Percentiles rank a stretch among this genome's conserved stretches.
Evolutionary conservation across 2,329 filamentous ascomycete species (phyloP).

Genomic region (Alternaria incomplexa): DNA sequence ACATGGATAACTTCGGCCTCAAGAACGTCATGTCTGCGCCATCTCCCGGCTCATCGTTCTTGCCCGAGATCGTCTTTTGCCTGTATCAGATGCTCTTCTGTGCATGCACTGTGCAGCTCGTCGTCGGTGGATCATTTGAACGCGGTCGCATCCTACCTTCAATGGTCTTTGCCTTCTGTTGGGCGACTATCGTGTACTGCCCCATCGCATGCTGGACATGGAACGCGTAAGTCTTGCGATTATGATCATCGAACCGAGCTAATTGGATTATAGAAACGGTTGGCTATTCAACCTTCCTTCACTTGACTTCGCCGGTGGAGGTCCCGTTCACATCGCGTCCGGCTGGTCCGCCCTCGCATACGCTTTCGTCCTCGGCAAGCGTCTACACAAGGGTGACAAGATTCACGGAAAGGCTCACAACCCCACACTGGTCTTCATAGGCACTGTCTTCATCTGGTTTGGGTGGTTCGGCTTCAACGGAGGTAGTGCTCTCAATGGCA

Average conservation of each 20-base stretch:
- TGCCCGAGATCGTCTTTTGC: conserved; percentile 71
- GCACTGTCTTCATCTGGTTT: conserved; percentile 70
- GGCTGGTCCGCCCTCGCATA: conserved; percentile 70
- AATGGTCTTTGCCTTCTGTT: conserved; percentile 68
- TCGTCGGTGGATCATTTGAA: conserved; percentile 69
- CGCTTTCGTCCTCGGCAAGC: conserved; percentile 67
- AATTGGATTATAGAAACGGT: conserved; percentile 47
- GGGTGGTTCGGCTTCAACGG: conserved; percentile 67
- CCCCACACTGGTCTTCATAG: conserved; percentile 67
- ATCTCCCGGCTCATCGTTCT: conserved; percentile 61
- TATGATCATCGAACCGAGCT: neutral
- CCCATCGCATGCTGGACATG: conserved; percentile 71
- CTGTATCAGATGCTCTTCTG: conserved; percentile 71
- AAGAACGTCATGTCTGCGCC: conserved; percentile 67
- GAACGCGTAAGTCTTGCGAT: conserved; percentile 56
- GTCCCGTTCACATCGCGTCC: conserved; percentile 68
- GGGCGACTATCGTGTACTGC: conserved; percentile 70
- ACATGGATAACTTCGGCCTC: conserved; percentile 66
- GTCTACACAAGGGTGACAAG: conserved; percentile 57
- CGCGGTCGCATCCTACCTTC: conserved; percentile 68
- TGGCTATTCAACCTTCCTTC: conserved; percentile 68
- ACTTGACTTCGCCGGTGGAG: conserved; percentile 67
- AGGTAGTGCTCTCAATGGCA: conserved; percentile 56
- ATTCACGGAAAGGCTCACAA: conserved; percentile 66
- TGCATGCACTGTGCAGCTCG: conserved; percentile 67